phyloP scores from a whole-genome alignment of 768 basidiomycete species.

The Kwoniella dendrophila region DNA sequence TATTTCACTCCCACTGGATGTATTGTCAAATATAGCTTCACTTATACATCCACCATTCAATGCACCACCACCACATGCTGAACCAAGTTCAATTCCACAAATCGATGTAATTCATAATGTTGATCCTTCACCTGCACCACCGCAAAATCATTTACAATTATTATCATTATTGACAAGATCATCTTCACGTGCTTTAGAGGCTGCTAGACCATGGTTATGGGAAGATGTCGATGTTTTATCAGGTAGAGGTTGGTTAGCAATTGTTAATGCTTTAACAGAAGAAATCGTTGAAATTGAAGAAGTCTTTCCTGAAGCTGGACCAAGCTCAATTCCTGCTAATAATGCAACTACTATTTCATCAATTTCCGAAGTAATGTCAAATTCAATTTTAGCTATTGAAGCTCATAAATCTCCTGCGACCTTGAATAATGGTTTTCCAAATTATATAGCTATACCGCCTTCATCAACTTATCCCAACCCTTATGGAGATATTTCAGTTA shows the following conservation, averaged over 20 bases:
- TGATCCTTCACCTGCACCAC: slow-evolving; percentile 35
- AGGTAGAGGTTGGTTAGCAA: slow-evolving; percentile 54
- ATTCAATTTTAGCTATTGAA: slow-evolving; percentile 17
- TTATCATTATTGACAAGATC: slow-evolving; percentile 28
- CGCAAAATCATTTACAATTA: slow-evolving; percentile 19
- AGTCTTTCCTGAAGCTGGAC: slow-evolving; percentile 10
- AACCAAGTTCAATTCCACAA: slow-evolving; percentile 8
- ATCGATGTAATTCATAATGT: slow-evolving; percentile 25
- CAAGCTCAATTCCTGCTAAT: slow-evolving; percentile 10
- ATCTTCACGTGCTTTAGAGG: slow-evolving; percentile 34
- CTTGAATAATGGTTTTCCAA: not conserved
- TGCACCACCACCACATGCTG: slow-evolving; percentile 15
- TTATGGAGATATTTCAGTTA: not conserved
- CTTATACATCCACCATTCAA: slow-evolving; percentile 45
- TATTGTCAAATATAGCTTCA: slow-evolving; percentile 41
- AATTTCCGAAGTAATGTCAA: slow-evolving; percentile 1
- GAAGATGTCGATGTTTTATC: slow-evolving; percentile 50
- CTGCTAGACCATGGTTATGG: slow-evolving; percentile 52
- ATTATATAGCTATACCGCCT: slow-evolving; percentile 9
- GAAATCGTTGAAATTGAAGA: slow-evolving; percentile 42
- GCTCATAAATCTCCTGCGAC: slow-evolving; percentile 19
- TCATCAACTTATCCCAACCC: slow-evolving; percentile 14
- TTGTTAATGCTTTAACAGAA: slow-evolving; percentile 53
- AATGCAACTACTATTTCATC: no score
- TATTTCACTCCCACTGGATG: slow-evolving; percentile 40